Percentiles rank a stretch among this genome's conserved stretches.
phyloP scores from a whole-genome alignment of 345 rosid genomes.

The Aethionema arabicum region DNA sequence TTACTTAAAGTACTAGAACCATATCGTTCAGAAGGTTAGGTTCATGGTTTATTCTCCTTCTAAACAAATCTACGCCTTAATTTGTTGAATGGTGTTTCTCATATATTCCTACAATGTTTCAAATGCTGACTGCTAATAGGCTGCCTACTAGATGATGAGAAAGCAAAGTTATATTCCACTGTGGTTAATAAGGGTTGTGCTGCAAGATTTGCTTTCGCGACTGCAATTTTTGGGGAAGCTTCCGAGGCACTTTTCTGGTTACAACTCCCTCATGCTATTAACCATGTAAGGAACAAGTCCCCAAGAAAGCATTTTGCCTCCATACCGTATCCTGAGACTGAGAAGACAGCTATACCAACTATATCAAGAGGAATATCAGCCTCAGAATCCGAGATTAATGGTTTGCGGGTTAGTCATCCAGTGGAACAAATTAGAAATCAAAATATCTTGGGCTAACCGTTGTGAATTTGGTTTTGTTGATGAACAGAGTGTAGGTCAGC shows the following conservation, averaged over 20 bases:
- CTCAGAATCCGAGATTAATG: conserved; percentile 37
- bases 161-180: conserved; percentile 65
- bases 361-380: conserved; percentile 56
- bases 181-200: conserved; percentile 68
- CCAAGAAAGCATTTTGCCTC: conserved; percentile 39
- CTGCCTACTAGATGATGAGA: conserved; percentile 76
- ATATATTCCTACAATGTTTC: conserved; percentile 14
- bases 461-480: conserved; percentile 27
- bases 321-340: conserved; percentile 40
- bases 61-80: neutral
- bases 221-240: conserved; percentile 81
- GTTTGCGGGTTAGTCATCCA: conserved; percentile 47
- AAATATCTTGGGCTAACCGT: neutral
- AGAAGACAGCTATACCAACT: conserved; percentile 46
- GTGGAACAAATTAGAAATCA: neutral
- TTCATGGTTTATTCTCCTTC: conserved; percentile 1
- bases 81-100: conserved; percentile 3
- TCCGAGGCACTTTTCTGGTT: conserved; percentile 89
- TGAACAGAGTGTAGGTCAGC: conserved; percentile 57
- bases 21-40: conserved; percentile 66
- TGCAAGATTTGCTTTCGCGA: conserved; percentile 81
- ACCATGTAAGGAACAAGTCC: conserved; percentile 60
- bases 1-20: conserved; percentile 90
- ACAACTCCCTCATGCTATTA: conserved; percentile 75
- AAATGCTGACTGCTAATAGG: conserved; percentile 44